Evolutionary conservation across 148 eudicot genomes (phyloP).

Genomic region (Cornus controversa): DNA sequence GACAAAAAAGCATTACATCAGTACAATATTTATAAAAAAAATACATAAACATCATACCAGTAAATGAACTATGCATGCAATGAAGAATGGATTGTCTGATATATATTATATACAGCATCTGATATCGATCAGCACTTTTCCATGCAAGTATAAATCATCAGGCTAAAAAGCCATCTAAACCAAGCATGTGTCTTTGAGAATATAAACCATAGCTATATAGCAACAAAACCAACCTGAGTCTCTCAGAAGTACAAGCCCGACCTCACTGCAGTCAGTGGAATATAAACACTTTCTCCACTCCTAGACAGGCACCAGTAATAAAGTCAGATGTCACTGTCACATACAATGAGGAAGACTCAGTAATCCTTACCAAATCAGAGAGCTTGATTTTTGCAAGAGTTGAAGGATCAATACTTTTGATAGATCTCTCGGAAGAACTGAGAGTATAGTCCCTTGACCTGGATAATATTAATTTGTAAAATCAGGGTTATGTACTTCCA

Average conservation of each 20-base stretch:
- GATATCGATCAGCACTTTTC: neutral
- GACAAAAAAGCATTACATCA: no score
- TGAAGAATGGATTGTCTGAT: neutral
- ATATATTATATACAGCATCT: neutral
- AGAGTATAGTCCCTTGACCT: conserved; percentile 57
- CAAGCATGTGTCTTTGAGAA: neutral
- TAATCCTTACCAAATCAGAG: conserved; percentile 69
- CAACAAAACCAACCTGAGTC: conserved; percentile 53
- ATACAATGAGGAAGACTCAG: neutral
- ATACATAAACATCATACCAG: no score
- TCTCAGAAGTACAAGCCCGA: conserved; percentile 70
- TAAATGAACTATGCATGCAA: neutral
- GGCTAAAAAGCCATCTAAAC: neutral
- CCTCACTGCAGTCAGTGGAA: conserved; percentile 87
- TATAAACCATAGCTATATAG: neutral
- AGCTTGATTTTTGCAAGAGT: conserved; percentile 49
- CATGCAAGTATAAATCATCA: neutral
- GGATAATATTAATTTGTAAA: conserved; percentile 22
- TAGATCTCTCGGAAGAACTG: conserved; percentile 33
- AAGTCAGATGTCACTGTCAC: conserved; percentile 12
- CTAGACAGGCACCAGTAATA: conserved; percentile 33
- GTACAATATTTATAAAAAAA: no score
- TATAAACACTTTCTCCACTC: conserved; percentile 76
- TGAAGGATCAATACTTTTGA: conserved; percentile 31
- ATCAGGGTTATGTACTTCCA: neutral